These are phyloP conservation scores for Trametes versicolor DNA, from an alignment of 1,284 basidiomycete genomes.

Conservation along the genomic window DNA sequence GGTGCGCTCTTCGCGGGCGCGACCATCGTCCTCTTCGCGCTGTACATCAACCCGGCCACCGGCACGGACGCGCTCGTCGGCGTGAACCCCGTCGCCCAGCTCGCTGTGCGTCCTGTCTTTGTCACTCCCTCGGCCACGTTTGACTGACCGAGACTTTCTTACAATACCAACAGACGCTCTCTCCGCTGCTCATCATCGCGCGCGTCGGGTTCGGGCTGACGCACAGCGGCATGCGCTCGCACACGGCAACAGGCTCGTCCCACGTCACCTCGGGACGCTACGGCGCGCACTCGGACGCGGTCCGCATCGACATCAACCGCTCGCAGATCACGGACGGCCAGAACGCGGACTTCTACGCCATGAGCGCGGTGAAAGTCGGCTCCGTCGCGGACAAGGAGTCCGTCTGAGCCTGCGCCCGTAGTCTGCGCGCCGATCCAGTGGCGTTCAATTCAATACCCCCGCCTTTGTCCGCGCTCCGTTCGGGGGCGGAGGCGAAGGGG, in stretches of 20 bases:
- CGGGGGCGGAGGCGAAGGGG: not conserved
- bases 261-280: conserved; percentile 1
- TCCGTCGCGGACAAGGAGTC: conserved; percentile 2
- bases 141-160: not conserved
- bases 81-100: conserved; percentile 20
- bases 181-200: conserved; percentile 17
- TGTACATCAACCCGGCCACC: conserved; percentile 22
- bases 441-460: not conserved
- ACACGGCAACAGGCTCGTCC: not conserved
- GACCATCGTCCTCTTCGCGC: conserved; percentile 18
- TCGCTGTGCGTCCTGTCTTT: conserved; percentile 14
- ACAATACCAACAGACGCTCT: conserved; percentile 1
- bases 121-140: not conserved
- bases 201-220: conserved; percentile 22
- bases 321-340: conserved; percentile 13
- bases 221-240: conserved; percentile 8
- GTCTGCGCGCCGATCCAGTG: not conserved
- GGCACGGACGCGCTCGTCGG: conserved; percentile 21
- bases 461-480: not conserved
- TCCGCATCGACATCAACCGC: conserved; percentile 18
- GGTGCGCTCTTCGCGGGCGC: conserved; percentile 26
- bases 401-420: not conserved
- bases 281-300: not conserved
- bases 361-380: conserved; percentile 11
- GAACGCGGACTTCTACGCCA: conserved; percentile 12